Evolutionary conservation across 2,329 filamentous ascomycete genomes (phyloP).

Genomic region (Periconia sp.): DNA sequence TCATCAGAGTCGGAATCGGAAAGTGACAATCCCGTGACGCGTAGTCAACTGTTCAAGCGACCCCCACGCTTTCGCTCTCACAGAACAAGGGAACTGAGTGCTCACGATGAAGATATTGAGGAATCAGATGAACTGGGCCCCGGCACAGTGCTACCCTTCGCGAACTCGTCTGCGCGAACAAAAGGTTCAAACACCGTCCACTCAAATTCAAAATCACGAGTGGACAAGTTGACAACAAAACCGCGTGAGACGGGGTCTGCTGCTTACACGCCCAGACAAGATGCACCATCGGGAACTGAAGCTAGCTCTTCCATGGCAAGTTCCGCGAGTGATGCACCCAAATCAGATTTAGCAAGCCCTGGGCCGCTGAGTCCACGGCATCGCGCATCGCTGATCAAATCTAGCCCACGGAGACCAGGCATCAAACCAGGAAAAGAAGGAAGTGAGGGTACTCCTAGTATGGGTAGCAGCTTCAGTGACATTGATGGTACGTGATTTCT

Average conservation of each 20-base stretch:
- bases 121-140: constrained; percentile 55
- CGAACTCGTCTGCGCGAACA: constrained; percentile 22
- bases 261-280: constrained; percentile 3
- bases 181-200: background rate
- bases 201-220: background rate
- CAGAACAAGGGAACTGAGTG: constrained; percentile 28
- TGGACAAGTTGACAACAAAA: background rate
- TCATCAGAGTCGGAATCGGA: constrained; percentile 38
- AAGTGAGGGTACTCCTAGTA: constrained; percentile 40
- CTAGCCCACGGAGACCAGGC: constrained; percentile 52
- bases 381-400: constrained; percentile 59
- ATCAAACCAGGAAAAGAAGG: constrained; percentile 27
- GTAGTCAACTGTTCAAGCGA: constrained; percentile 49
- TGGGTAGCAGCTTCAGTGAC: constrained; percentile 81
- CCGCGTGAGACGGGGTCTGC: background rate
- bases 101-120: constrained; percentile 35
- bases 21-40: constrained; percentile 40
- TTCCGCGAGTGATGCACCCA: constrained; percentile 36
- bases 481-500: constrained; percentile 62
- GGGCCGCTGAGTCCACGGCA: constrained; percentile 55
- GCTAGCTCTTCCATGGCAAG: constrained; percentile 58
- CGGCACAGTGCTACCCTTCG: constrained; percentile 47
- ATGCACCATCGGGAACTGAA: constrained; percentile 16
- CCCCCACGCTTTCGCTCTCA: constrained; percentile 41
- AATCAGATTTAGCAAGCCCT: constrained; percentile 19